Base-by-base conservation (phyloP, 768 basidiomycete genomes). In the Serpula lacrymans region DNA sequence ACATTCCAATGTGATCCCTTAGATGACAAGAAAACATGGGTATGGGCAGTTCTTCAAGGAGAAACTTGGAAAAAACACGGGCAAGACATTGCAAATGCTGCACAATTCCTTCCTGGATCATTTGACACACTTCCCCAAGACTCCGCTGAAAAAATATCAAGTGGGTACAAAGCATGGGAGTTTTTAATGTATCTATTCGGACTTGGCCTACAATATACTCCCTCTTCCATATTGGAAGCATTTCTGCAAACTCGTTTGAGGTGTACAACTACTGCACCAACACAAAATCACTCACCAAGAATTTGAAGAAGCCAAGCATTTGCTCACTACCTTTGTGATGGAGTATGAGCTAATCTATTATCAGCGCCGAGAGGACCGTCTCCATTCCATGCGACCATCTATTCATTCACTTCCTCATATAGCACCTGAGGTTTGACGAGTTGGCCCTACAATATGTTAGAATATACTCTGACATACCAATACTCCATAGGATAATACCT, bases 141-240 rank as follows among this genome's bases (percentile, higher is more conserved):
- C 37, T 53, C 54, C 17, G 55, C 57, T 8, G 54, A 65, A 39
- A 69, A 69, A 27, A 58, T 69, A 5, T 49, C 45, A 4, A 65
- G 62, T 42, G 64, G 67, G 0, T 72, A 68, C 45, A 69, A 70
- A 31, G 65, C 65, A 1, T 51, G 49, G 18, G 67, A 71, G 38
- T 71, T 39, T 24, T 43, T 52, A 3, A 31, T 48, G 0, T 68
- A 67, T 39, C 11, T 69, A 11, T 67, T 49, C 48, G 61, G 64
- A 0, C 56, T 65, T 23, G 60, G 58, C 10, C 67, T 42, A 43
- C 7, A n/a, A 36, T 2, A 20, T 55, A n/a, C 51, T 62, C 6
- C 58, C 50, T 0, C 14, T 17, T 5, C 6, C 20, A 37, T 55
- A 59, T 25, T 61, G 50, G 49, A 12, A 5, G 11, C 43, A 59